These are phyloP conservation scores for Thymus mandschuricus DNA, from an alignment of 257 asterid genomes.

Conservation along the genomic window DNA sequence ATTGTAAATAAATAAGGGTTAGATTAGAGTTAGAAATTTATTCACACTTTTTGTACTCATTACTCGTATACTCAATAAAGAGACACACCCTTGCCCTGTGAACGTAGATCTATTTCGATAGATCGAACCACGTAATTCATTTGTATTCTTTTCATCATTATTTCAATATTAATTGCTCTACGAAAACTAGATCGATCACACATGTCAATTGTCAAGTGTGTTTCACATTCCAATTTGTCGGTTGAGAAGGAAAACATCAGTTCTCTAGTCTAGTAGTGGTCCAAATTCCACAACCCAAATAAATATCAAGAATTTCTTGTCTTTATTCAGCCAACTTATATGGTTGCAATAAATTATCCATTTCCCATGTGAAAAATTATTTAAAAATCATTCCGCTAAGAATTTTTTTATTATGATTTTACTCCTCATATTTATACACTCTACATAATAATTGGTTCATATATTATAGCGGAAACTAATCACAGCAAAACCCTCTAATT, in stretches of 20 bases:
- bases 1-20: too few species aligned
- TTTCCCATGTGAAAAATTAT: constrained; percentile 26
- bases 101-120: too few species aligned
- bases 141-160: too few species aligned
- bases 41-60: too few species aligned
- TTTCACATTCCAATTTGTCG: constrained; percentile 21
- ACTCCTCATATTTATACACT: constrained; percentile 6
- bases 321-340: constrained; percentile 30
- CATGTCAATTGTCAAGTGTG: background rate
- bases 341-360: constrained; percentile 41
- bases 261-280: constrained; percentile 7
- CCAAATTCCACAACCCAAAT: constrained; percentile 23
- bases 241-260: background rate
- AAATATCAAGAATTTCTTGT: constrained; percentile 33
- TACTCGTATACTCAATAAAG: too few species aligned
- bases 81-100: too few species aligned
- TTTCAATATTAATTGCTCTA: too few species aligned
- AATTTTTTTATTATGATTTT: background rate
- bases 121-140: too few species aligned
- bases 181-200: too few species aligned
- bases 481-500: background rate
- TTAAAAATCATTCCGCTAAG: background rate
- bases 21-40: too few species aligned
- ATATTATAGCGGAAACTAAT: background rate
- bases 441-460: background rate